Percentiles rank a stretch among this genome's conserved stretches.
Evolutionary conservation across 225 moss, liverwort and hornwort genomes (phyloP).

Genomic region (Sphagnum contortum): DNA sequence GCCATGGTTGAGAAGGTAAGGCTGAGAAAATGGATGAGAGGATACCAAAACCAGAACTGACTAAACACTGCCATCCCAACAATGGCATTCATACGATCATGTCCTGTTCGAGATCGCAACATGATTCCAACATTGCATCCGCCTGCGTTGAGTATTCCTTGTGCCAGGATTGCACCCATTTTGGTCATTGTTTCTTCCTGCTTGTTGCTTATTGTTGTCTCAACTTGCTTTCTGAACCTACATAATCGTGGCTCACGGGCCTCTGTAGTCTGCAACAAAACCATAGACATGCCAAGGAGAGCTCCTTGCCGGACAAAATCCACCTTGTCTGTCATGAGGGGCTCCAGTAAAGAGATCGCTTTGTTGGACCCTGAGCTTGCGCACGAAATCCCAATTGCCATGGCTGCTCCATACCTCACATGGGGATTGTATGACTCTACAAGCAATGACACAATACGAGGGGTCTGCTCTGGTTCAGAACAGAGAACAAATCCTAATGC

Average conservation of each 20-base stretch:
- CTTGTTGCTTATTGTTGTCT: slow-evolving; percentile 87
- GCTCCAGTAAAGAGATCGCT: slow-evolving; percentile 87
- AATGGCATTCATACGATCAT: slow-evolving; percentile 88
- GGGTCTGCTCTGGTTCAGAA: slow-evolving; percentile 94
- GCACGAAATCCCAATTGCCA: slow-evolving; percentile 95
- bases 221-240: slow-evolving; percentile 77
- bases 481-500: slow-evolving; percentile 92
- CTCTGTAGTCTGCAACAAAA: slow-evolving; percentile 83
- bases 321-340: slow-evolving; percentile 82
- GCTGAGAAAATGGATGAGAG: slow-evolving; percentile 84
- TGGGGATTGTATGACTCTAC: slow-evolving; percentile 95
- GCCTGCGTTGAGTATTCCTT: slow-evolving; percentile 88
- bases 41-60: slow-evolving; percentile 99
- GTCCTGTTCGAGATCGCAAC: slow-evolving; percentile 94
- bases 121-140: slow-evolving; percentile 95
- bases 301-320: slow-evolving; percentile 97
- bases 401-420: slow-evolving; percentile 91
- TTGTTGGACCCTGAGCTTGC: slow-evolving; percentile 83
- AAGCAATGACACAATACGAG: slow-evolving; percentile 83
- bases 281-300: slow-evolving; percentile 95
- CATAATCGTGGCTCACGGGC: slow-evolving; percentile 79
- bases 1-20: slow-evolving; percentile 91
- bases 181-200: slow-evolving; percentile 99
- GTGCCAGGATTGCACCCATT: slow-evolving; percentile 97
- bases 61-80: slow-evolving; percentile 99